phyloP scores from a whole-genome alignment of 2,329 filamentous ascomycete genomes.

The Fusarium burgessii region DNA sequence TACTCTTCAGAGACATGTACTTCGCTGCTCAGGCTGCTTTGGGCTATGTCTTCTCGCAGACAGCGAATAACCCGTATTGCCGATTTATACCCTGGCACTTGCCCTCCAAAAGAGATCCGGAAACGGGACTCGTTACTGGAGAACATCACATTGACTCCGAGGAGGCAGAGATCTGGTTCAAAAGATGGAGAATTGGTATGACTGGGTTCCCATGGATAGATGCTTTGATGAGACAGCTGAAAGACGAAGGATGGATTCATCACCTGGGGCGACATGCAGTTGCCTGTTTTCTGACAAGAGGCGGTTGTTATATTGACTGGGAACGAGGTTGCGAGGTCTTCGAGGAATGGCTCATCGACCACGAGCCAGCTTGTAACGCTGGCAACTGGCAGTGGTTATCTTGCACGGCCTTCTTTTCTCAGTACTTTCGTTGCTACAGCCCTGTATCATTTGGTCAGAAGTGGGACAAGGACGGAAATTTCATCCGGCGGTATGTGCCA shows the following conservation, averaged over 20 bases:
- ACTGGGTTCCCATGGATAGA: constrained; percentile 88
- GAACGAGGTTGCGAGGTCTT: constrained; percentile 84
- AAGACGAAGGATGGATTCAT: constrained; percentile 81
- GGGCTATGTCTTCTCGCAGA: constrained; percentile 73
- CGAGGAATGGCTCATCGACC: constrained; percentile 80
- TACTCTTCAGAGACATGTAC: constrained; percentile 87
- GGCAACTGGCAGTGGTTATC: constrained; percentile 85
- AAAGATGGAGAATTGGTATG: constrained; percentile 74
- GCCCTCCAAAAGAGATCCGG: constrained; percentile 66
- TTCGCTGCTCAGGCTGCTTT: constrained; percentile 80
- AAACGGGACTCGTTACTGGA: constrained; percentile 64
- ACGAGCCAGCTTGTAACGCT: constrained; percentile 78
- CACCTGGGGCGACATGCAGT: constrained; percentile 83
- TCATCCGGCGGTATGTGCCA: constrained; percentile 75
- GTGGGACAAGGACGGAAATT: constrained; percentile 76
- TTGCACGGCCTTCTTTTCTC: constrained; percentile 80
- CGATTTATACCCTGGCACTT: constrained; percentile 86
- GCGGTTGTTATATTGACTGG: constrained; percentile 83
- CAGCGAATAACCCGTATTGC: constrained; percentile 72
- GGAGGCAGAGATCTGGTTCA: constrained; percentile 73
- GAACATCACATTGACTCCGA: constrained; percentile 73
- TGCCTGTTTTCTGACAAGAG: constrained; percentile 83
- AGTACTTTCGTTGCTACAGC: constrained; percentile 78
- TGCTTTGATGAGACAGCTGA: constrained; percentile 81
- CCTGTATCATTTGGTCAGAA: constrained; percentile 80